Evolutionary conservation across 768 basidiomycete genomes (phyloP), one percentile per base, ranked within the genome.

Genomic region (Cubamyces sp.): DNA sequence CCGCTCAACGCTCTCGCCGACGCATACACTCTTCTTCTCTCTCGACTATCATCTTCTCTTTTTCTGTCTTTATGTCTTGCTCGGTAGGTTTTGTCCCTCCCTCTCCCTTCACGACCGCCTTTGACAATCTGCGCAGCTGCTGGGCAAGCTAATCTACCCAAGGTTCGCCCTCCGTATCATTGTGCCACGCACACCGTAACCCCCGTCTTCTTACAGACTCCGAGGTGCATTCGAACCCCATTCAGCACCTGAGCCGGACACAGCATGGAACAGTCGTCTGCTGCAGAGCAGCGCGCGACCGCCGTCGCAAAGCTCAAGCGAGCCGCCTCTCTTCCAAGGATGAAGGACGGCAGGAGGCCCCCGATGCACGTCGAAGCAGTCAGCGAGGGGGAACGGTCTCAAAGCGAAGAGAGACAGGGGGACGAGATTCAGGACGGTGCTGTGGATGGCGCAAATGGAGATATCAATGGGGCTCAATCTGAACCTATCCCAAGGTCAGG

Each of bases 271-370:
- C 71, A 70, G 56, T 67, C 79, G 47, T 75, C 79, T 12, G 78
- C 82, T 75, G 84, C 84, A 26, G 90, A 95, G 73, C 90, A 94
- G 75, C 87, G 95, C 62, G 91, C 92, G 71, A 84, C 86, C 57
- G 91, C 94, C 12, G 89, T 96, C 49, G 92, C 92, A 47, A 94
- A 88, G 77, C 85, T 97, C 66, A 94, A 91, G 77, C 87, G 95
- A 68, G 94, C 95, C 45, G 92, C 94, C 57, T 96, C 94, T 16
- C 76, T 96, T 28, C 95, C 94, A 40, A 83, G 94, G 64, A 92
- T 92, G 87, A 94, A 94, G 74, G 91, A 94, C 74, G 94, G 94
- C 8, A 79, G 94, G 57, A 81, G 94, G 45, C 94, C 93, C 0
- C 91, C 88, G 50, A 92, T 92, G 91, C 91, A 91, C 69, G 79